These are phyloP conservation scores for Macrophomina pseudophaseolina DNA, from an alignment of 2,329 filamentous ascomycete genomes.

Conservation along the genomic window DNA sequence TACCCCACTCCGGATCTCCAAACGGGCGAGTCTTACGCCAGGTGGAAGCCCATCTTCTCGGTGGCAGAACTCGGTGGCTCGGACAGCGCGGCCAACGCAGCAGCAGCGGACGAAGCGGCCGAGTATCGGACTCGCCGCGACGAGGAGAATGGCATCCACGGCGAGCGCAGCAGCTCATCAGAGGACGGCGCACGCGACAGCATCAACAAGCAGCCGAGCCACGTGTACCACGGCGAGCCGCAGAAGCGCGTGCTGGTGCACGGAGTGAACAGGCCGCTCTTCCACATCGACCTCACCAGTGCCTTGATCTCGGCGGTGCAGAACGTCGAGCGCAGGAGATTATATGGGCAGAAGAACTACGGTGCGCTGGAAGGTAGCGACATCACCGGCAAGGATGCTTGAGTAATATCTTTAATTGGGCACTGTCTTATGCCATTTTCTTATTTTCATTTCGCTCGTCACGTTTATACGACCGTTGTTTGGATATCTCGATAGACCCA, in stretches of 20 bases:
- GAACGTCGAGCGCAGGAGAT: conserved; percentile 65
- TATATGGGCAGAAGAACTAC: conserved; percentile 21
- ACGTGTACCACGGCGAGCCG: conserved; percentile 32
- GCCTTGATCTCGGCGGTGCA: conserved; percentile 86
- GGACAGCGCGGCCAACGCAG: conserved; percentile 70
- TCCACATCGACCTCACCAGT: conserved; percentile 90
- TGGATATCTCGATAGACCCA: neutral
- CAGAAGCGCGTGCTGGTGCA: conserved; percentile 66
- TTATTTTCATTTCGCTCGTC: neutral
- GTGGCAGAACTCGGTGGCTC: conserved; percentile 83
- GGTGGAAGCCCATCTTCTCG: conserved; percentile 95
- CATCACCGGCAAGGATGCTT: conserved; percentile 14
- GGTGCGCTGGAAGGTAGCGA: conserved; percentile 15
- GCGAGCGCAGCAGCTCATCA: conserved; percentile 1
- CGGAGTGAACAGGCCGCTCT: conserved; percentile 86
- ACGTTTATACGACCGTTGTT: conserved; percentile 12
- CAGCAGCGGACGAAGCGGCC: conserved; percentile 58
- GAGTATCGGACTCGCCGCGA: conserved; percentile 21
- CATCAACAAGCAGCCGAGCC: conserved; percentile 39
- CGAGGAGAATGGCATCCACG: conserved; percentile 25
- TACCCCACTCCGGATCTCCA: conserved; percentile 67
- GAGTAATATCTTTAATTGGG: neutral
- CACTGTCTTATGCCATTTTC: neutral
- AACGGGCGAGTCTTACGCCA: conserved; percentile 59
- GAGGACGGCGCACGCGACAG: conserved; percentile 24